Conservation (phyloP, 257 asterid species). For the Rhazya stricta region DNA sequence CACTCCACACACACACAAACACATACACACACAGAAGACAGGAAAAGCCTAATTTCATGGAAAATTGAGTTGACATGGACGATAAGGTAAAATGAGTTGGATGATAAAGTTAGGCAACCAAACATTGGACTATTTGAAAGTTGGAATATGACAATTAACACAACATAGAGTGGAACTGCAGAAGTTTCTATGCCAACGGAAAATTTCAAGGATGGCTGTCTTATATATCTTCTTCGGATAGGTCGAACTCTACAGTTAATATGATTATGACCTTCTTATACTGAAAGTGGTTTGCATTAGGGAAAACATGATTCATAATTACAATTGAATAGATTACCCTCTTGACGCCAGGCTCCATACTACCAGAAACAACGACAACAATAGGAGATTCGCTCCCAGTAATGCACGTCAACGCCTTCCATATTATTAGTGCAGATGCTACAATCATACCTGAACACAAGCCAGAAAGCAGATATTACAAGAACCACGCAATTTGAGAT, state of each 20-base stretch:
- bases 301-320: not conserved
- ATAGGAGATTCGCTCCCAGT: conserved; percentile 72
- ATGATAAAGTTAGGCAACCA: too few species aligned
- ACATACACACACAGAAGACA: too few species aligned
- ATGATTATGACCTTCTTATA: not conserved
- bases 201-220: not conserved
- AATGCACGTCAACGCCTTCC: conserved; percentile 49
- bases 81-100: too few species aligned
- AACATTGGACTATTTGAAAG: not conserved
- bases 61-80: too few species aligned
- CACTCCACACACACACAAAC: too few species aligned
- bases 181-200: not conserved
- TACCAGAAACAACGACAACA: conserved; percentile 67
- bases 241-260: not conserved
- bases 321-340: conserved; percentile 33
- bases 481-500: not conserved
- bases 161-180: not conserved
- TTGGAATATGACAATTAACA: not conserved
- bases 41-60: too few species aligned
- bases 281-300: not conserved
- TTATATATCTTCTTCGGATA: not conserved
- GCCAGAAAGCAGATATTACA: conserved; percentile 8
- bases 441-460: conserved; percentile 46
- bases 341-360: conserved; percentile 80
- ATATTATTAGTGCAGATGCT: conserved; percentile 52